Base-by-base conservation (phyloP, 805 yeast genomes). In the Hemisphaericaspora nanyangensis region DNA sequence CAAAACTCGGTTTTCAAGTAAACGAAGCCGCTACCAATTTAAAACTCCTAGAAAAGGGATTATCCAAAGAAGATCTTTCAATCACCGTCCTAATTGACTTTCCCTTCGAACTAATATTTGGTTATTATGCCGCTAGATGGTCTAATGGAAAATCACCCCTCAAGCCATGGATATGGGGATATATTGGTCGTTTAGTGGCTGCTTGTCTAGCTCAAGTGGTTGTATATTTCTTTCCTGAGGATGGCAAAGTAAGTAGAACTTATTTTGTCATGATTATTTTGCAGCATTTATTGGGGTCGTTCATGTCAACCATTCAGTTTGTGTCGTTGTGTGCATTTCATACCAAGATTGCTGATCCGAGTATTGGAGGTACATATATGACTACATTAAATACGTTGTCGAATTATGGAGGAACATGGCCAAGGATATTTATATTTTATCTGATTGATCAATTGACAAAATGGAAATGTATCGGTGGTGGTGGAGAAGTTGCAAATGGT, bases 321-420 rank as follows among this genome's bases (percentile, higher is more conserved):
- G 98, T 93, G 15, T 85, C 95, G 1, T 79, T 93, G 31, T 84
- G 89, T 55, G 95, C 98, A 0, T 93, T 93, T 71, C 97, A 91
- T 63, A 91, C 97, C 3, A 80, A 82, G 50, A 85, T 93, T 39
- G 96, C 99, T 2, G 99, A 93, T 57, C 98, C 99, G 0, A 63
- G 80, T 15, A 86, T 93, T 51, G 99, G 99, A 13, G 99, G 99
- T 1, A 93, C 99, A 0, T 93, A 93, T 60, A 91, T 93, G 98
- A 93, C 99, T 0, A 82, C 95, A 0, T 69, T 93, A 42, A 93
- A 93, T 61, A 93, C 99, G 0, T 69, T 93, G 34, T 80, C 95
- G 30, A 93, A 93, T 58, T 72, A 91, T 42, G 99, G 99, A 17
- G 99, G 99, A 8, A 93, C 95, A 31, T 93, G 99, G 99, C 99